Evolutionary conservation across 345 rosid genomes (phyloP).

Genomic region (Citrus cavaleriei): DNA sequence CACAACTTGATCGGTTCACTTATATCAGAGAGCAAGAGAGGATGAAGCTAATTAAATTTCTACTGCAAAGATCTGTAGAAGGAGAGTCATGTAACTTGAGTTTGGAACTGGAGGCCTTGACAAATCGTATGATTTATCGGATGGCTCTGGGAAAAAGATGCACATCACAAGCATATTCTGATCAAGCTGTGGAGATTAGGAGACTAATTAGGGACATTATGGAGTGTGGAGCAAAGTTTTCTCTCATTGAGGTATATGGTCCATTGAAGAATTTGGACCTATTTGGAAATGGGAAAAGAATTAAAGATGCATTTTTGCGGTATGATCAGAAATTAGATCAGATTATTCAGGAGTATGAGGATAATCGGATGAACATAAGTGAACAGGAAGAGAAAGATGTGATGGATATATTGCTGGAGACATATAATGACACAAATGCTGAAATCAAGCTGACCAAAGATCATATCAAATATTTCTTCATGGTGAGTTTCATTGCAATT

Average conservation of each 20-base stretch:
- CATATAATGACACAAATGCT: constrained; percentile 20
- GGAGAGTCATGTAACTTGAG: constrained; percentile 34
- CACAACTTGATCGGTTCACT: constrained; percentile 26
- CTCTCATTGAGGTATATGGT: constrained; percentile 53
- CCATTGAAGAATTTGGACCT: constrained; percentile 45
- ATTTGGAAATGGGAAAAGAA: constrained; percentile 51
- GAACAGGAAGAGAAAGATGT: constrained; percentile 22
- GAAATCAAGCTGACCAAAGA: constrained; percentile 28
- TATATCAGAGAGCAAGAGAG: constrained; percentile 26
- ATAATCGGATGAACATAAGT: constrained; percentile 5
- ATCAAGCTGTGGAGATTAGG: constrained; percentile 29
- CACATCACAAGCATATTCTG: constrained; percentile 10
- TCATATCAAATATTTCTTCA: constrained; percentile 26
- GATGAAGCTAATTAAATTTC: constrained; percentile 17
- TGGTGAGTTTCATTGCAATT: neutral
- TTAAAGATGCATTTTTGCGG: constrained; percentile 35
- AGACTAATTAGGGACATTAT: constrained; percentile 35
- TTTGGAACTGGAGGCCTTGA: constrained; percentile 22
- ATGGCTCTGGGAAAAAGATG: constrained; percentile 43
- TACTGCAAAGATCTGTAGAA: constrained; percentile 7
- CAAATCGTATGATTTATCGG: constrained; percentile 39
- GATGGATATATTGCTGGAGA: constrained; percentile 39
- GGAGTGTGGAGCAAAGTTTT: constrained; percentile 44
- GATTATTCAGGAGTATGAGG: constrained; percentile 51
- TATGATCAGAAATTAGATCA: constrained; percentile 46